phyloP scores from a whole-genome alignment of 1,284 basidiomycete species.

The Cutaneotrichosporon sp. region DNA sequence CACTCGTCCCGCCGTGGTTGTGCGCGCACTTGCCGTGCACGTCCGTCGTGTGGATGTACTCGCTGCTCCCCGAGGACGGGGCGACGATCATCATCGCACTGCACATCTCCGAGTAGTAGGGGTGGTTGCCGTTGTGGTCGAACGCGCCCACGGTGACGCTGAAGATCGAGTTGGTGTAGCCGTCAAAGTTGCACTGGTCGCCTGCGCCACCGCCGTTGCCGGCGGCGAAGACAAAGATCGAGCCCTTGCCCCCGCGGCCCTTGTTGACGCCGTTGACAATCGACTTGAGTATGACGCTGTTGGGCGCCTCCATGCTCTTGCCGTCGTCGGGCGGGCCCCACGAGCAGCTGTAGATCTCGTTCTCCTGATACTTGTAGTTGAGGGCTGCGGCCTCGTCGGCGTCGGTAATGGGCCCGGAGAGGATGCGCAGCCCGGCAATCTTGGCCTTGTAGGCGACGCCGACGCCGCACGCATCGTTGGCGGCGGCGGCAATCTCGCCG shows the following conservation, averaged over 20 bases:
- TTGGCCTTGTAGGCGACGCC: conserved; percentile 91
- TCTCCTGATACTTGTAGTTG: conserved; percentile 88
- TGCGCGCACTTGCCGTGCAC: conserved; percentile 67
- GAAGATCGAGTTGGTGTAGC: conserved; percentile 98
- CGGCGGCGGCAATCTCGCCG: conserved; percentile 88
- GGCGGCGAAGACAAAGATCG: conserved; percentile 95
- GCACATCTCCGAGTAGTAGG: conserved; percentile 96
- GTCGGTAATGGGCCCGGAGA: conserved; percentile 95
- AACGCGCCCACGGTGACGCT: conserved; percentile 93
- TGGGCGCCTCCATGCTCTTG: conserved; percentile 90
- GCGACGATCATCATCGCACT: conserved; percentile 96
- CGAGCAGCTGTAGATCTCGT: conserved; percentile 91
- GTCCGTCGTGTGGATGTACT: conserved; percentile 94
- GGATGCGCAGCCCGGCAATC: conserved; percentile 90
- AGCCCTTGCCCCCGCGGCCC: conserved; percentile 87
- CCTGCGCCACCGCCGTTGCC: conserved; percentile 90
- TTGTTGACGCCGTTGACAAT: conserved; percentile 93
- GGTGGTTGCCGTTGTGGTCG: conserved; percentile 89
- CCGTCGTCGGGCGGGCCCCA: conserved; percentile 99
- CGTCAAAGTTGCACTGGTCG: conserved; percentile 99
- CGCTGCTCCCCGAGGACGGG: conserved; percentile 93
- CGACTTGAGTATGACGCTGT: conserved; percentile 89
- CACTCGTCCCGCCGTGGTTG: conserved; percentile 92
- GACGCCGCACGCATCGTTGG: conserved; percentile 89
- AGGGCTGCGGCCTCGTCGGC: conserved; percentile 96